phyloP scores from a whole-genome alignment of 1,284 basidiomycete genomes.

The Phlebopus sp. region DNA sequence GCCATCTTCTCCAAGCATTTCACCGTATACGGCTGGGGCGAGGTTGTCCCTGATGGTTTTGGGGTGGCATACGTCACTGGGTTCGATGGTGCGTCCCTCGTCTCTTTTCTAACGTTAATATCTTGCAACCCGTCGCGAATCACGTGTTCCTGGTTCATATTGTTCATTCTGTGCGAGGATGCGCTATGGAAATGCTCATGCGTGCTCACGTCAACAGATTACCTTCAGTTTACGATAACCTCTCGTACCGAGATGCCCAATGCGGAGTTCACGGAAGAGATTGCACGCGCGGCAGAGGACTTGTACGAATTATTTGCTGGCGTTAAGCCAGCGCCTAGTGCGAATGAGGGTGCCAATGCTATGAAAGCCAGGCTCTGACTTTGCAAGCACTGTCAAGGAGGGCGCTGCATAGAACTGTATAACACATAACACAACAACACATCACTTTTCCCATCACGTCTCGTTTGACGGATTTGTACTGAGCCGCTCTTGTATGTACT shows the following conservation, averaged over 20 bases:
- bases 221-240: slow-evolving; percentile 79
- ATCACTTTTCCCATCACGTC: too few relatives aligned
- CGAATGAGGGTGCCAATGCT: neutral
- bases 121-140: too few relatives aligned
- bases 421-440: too few relatives aligned
- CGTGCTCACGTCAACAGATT: slow-evolving; percentile 43
- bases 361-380: slow-evolving; percentile 16
- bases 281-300: slow-evolving; percentile 65
- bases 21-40: slow-evolving; percentile 83
- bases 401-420: too few relatives aligned
- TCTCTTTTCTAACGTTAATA: neutral
- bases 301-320: slow-evolving; percentile 49
- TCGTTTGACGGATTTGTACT: too few relatives aligned
- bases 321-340: neutral
- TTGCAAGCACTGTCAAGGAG: too few relatives aligned
- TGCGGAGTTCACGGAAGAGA: slow-evolving; percentile 60
- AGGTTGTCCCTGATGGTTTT: slow-evolving; percentile 80
- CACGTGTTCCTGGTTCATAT: neutral
- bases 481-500: too few relatives aligned
- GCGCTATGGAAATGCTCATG: neutral
- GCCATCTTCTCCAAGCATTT: slow-evolving; percentile 83
- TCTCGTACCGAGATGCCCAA: slow-evolving; percentile 77
- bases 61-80: slow-evolving; percentile 79
- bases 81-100: slow-evolving; percentile 50
- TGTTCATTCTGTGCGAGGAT: neutral